These are phyloP conservation scores for Cryphonectria parasitica DNA, from an alignment of 2,329 filamentous ascomycete species.

Conservation along the genomic window DNA sequence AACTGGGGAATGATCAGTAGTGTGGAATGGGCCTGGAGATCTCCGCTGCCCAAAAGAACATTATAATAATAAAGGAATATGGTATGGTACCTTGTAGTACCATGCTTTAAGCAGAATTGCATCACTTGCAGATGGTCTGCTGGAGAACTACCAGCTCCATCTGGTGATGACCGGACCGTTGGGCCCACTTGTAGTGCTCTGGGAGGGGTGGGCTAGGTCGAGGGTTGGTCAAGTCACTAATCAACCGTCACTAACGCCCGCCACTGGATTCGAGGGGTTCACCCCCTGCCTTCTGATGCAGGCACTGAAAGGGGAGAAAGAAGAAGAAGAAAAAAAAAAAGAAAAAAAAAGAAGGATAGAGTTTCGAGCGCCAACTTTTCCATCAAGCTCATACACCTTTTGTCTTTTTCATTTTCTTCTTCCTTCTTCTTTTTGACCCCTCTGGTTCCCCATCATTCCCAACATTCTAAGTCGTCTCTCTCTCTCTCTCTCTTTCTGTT, in stretches of 20 bases:
- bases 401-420: background rate
- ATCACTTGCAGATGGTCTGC: background rate
- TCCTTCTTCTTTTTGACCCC: too few species aligned
- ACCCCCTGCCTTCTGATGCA: background rate
- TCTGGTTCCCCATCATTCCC: too few species aligned
- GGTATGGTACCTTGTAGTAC: too few species aligned
- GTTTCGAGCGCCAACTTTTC: background rate
- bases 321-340: background rate
- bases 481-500: background rate
- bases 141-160: background rate
- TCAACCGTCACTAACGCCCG: background rate
- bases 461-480: background rate
- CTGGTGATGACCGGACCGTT: background rate
- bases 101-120: background rate
- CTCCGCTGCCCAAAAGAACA: background rate
- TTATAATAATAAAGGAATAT: background rate
- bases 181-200: constrained; percentile 1
- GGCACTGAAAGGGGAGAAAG: background rate
- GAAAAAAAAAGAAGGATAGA: background rate
- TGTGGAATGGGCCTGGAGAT: background rate
- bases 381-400: background rate
- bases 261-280: background rate
- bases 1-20: background rate
- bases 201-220: background rate
- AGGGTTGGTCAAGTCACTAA: background rate